phyloP scores from a whole-genome alignment of 306 rosid genomes.

The Trifolium pratense region DNA sequence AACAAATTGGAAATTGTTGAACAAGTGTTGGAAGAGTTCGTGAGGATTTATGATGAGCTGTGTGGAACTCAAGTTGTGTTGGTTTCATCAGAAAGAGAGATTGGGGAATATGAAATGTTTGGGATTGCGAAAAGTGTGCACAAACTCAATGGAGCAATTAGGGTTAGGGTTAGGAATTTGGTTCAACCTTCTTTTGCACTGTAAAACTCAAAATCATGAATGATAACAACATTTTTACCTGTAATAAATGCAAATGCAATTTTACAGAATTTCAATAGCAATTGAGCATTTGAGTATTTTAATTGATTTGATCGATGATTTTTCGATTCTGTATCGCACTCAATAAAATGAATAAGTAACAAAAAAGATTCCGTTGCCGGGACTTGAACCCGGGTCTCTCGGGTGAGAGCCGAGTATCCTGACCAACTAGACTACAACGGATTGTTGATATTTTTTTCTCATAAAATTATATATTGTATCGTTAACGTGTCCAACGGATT shows the following conservation, averaged over 20 bases:
- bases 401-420: slow-evolving; percentile 32
- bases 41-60: slow-evolving; percentile 70
- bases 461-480: no score
- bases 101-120: slow-evolving; percentile 49
- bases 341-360: neutral
- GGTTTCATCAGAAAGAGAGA: slow-evolving; percentile 55
- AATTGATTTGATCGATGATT: neutral
- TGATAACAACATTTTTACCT: neutral
- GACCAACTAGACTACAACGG: slow-evolving; percentile 45
- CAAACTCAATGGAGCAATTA: slow-evolving; percentile 53
- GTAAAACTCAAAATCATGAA: slow-evolving; percentile 15
- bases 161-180: slow-evolving; percentile 62
- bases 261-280: neutral
- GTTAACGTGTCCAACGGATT: no score
- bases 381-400: slow-evolving; percentile 35
- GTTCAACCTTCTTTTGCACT: slow-evolving; percentile 43
- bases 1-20: slow-evolving; percentile 53
- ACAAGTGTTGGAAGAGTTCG: slow-evolving; percentile 66
- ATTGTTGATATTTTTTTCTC: neutral
- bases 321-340: neutral
- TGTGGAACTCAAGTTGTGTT: slow-evolving; percentile 65
- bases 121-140: slow-evolving; percentile 63
- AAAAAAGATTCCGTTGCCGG: neutral
- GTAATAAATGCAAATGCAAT: slow-evolving; percentile 12
- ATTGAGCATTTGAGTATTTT: neutral